Base-by-base conservation (phyloP, 805 yeast genomes). In the Helenozyma baotianmanensis region DNA sequence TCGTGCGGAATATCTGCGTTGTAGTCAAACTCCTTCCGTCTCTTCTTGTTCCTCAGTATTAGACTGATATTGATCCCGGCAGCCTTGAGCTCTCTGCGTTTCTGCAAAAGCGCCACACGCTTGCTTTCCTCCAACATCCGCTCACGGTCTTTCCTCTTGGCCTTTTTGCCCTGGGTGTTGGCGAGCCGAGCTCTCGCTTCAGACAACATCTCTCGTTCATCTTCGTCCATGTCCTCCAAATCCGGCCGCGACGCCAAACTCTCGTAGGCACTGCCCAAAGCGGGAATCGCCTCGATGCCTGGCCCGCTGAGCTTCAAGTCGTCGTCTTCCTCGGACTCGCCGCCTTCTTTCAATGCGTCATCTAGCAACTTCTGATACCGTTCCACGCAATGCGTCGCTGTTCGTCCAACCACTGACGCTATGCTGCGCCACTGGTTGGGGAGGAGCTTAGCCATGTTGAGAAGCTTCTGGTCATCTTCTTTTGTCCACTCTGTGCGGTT, bases 351-450 rank as follows among this genome's bases (percentile, higher is more conserved):
- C 3, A 40, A 33, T 3, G 67, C 68, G 30, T 73, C 80, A 31
- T 76, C 80, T 12, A 88, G 53, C 14, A 88, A 63, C 42, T 66
- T 70, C 51, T 85, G 94, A 53, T 87, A 90, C 35, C 97, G 63
- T 43, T 87, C 95, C 8, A 86, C 76, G 57, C 95, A 86, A 38
- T 82, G 83, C 10, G 85, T 79, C 0, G 96, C 90, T 1, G 97
- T 85, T 38, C 97, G 65, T 0, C 89, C 88, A 55, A 89, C 64
- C 8, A 80, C 56, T 6, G 84, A 76, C 1, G 95, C 82, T n/a
- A 92, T 84, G 1, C 92, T 78, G 28, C 95, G 73, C 98, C 98
- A 90, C 59, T 89, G 97, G 41, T 89, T 87, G 1, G 97, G 97
- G 45, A 89, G 61, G 21, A 78, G 56, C 45, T 76, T 73, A 0